Base-by-base conservation (phyloP, 768 basidiomycete species). In the Mycena vitilis region DNA sequence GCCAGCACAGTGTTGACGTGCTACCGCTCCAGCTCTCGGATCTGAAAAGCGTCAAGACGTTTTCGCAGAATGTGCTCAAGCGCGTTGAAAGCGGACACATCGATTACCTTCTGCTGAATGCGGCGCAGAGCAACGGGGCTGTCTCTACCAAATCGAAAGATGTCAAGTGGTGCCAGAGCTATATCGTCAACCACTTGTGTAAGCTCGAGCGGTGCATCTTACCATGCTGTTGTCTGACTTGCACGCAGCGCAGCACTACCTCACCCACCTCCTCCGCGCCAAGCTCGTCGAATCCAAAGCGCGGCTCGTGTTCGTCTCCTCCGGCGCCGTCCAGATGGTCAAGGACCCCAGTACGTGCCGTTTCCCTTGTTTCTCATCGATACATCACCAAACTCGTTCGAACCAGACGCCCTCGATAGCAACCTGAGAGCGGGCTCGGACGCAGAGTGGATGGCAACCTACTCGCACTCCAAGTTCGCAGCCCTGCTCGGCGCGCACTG, bases 161-260 rank as follows among this genome's bases (percentile, higher is more conserved):
- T 12, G 45, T 60, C n/a, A 59, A 64, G n/a, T 71, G 70, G 70
- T 68, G 66, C 45, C 63, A 68, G 49, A 34, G 36, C 30, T 65
- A 71, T 34, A 37, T 71, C 40, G 66, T 68, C 2, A 71, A 71
- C 23, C 70, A 65, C 52, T 34, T 71, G 5, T 67, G 67, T 68
- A 40, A 23, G 61, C 60, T 20, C 47, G 11, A 2, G 15, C 44
- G 44, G 13, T 15, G 13, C 9, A 9, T 4, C 18, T 20, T 13
- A 2, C 44, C 44, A 9, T 45, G 16, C 1, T 16, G 10, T 11
- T 40, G 5, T 40, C 40, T 11, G 15, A 11, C 40, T 15, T 40
- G 40, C 15, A 20, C 7, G 8, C 34, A 68, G 61, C 70, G 25
- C 66, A 71, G 16, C 70, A 71, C 59, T 71, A 71, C 37, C 65